These are phyloP conservation scores for Capsicum baccatum DNA, from an alignment of 257 asterid species.

Conservation along the genomic window DNA sequence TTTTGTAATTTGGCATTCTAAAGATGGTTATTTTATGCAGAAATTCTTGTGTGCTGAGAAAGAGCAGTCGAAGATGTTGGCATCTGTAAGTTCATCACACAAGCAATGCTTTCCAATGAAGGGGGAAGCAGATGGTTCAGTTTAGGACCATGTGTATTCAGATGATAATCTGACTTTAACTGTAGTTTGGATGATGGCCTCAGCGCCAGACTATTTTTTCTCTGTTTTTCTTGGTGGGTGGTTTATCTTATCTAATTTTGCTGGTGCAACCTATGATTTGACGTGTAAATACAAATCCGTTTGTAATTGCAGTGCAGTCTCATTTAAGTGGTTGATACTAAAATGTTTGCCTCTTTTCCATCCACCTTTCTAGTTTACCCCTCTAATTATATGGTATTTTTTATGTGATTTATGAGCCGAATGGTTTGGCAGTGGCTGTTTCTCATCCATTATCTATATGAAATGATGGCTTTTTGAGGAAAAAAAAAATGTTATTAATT, in stretches of 20 bases:
- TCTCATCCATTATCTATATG: neutral
- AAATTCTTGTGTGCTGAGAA: neutral
- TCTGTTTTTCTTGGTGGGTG: constrained; percentile 26
- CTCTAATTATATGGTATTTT: neutral
- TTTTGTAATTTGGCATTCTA: neutral
- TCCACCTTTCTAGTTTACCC: neutral
- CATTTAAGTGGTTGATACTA: neutral
- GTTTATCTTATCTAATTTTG: constrained; percentile 20
- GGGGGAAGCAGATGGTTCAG: neutral
- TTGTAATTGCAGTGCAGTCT: constrained; percentile 10
- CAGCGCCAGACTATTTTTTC: neutral
- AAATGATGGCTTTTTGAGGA: neutral
- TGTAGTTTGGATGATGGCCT: constrained; percentile 20
- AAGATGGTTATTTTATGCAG: neutral
- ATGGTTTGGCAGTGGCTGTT: neutral
- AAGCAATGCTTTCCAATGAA: neutral
- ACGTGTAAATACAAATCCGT: constrained; percentile 33
- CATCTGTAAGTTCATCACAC: neutral
- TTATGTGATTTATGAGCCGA: neutral
- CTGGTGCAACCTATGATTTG: constrained; percentile 32
- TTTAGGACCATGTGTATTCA: constrained; percentile 15
- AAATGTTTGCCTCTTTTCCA: neutral
- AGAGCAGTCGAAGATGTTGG: constrained; percentile 17
- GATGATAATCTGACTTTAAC: constrained; percentile 21
- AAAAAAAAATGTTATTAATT: too few species aligned